Evolutionary conservation across 2,329 filamentous ascomycete species (phyloP), one percentile per base, ranked within the genome.

Genomic region (Biscogniauxia marginata): DNA sequence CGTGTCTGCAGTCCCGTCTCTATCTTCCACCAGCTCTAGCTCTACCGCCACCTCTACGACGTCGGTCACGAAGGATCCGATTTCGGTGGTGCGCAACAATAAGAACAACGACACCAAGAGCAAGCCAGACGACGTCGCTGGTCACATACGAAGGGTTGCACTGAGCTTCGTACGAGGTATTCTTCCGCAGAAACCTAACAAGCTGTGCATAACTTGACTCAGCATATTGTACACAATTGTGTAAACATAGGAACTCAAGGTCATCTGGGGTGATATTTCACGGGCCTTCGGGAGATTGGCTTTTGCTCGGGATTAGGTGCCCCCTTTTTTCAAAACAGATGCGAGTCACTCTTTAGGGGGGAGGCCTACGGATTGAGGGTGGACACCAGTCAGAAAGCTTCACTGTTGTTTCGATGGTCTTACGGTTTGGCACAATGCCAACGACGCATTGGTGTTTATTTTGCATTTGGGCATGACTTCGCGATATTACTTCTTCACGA

Each of bases 1-100:
- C 69, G 73, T 71, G 75, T 82, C 81, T 80, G 80, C 80, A 81
- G 83, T 81, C 83, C 83, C 83, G 83, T 86, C 81, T 77, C 77
- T 74, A 73, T 75, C 77, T 70, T 67, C 74, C 67, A 72, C 70
- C 53, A 66, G 62, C 61, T 67, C 64, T 54, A 66, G 63, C 55
- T 65, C 65, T 43, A 63, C 58, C 48, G 56, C 65, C 30, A 63
- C 63, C 61, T 63, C 67, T 49, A 58, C 63, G 46, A 53, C 61
- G 52, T 62, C 66, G 58, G 66, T 64, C 56, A 59, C 64, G 59
- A 64, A 66, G 64, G 55, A 55, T 53, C 58, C 65, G 61, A 59
- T 60, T 46, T 61, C 62, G 60, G 62, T 60, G 60, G 61, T 60
- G 48, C 30, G 9, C 13, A 39, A 16, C 30, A 16, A 5, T 16